phyloP scores from a whole-genome alignment of 192 early-diverging fungal genomes.

The Gonapodya prolifera region DNA sequence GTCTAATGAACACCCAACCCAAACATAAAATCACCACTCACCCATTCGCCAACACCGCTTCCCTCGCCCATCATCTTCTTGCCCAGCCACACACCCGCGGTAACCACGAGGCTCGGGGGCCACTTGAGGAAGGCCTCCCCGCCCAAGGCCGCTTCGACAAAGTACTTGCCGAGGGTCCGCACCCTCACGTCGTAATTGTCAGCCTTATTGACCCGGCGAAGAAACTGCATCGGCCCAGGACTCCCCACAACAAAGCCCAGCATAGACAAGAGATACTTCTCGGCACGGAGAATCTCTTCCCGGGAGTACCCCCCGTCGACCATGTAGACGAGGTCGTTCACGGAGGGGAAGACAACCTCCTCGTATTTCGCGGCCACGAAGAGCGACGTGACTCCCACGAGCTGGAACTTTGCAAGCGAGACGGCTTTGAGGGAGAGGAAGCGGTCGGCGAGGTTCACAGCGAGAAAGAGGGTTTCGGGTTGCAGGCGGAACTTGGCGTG shows the following conservation, averaged over 20 bases:
- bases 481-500: slow-evolving; percentile 43
- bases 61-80: slow-evolving; percentile 23
- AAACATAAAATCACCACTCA: neutral
- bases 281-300: slow-evolving; percentile 35
- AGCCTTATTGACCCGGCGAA: slow-evolving; percentile 41
- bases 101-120: slow-evolving; percentile 30
- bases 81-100: slow-evolving; percentile 28
- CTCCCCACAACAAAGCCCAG: slow-evolving; percentile 44
- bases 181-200: slow-evolving; percentile 42
- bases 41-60: neutral
- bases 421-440: slow-evolving; percentile 36
- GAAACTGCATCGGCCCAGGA: slow-evolving; percentile 41
- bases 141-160: slow-evolving; percentile 39
- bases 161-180: slow-evolving; percentile 45
- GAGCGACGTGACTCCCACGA: slow-evolving; percentile 35
- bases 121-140: slow-evolving; percentile 40
- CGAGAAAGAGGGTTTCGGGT: slow-evolving; percentile 43
- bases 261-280: slow-evolving; percentile 37
- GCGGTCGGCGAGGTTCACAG: slow-evolving; percentile 43
- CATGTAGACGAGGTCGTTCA: slow-evolving; percentile 33
- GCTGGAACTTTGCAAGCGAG: slow-evolving; percentile 32
- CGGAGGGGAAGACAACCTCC: slow-evolving; percentile 35
- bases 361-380: slow-evolving; percentile 45
- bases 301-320: slow-evolving; percentile 27
- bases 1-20: neutral